phyloP scores from a whole-genome alignment of 495 filamentous ascomycete species.

The Hyaloscypha bicolor region DNA sequence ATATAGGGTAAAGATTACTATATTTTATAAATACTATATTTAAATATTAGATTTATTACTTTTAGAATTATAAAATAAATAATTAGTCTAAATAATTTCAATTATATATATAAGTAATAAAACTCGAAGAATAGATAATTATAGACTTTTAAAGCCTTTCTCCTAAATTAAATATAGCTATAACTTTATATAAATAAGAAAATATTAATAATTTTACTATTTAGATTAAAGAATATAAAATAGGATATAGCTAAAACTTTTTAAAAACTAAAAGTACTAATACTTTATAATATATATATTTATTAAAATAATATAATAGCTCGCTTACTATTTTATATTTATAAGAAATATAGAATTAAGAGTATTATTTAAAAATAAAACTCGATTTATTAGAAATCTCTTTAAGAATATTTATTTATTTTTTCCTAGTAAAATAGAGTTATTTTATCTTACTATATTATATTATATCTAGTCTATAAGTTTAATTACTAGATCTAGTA shows the following conservation, averaged over 20 bases:
- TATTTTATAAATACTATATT: too few relatives aligned
- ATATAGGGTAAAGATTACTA: too few relatives aligned
- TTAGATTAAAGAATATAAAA: conserved; percentile 1
- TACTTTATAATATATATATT: not conserved
- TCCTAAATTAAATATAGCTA: too few relatives aligned
- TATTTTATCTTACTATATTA: conserved; percentile 7
- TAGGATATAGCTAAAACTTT: conserved; percentile 2
- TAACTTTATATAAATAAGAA: too few relatives aligned
- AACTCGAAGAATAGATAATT: too few relatives aligned
- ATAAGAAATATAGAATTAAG: conserved; percentile 5
- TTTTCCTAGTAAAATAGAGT: not conserved
- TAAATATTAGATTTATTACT: too few relatives aligned
- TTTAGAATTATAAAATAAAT: too few relatives aligned
- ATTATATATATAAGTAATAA: too few relatives aligned
- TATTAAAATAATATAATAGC: not conserved
- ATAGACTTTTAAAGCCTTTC: too few relatives aligned
- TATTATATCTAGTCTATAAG: not conserved
- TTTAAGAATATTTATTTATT: not conserved
- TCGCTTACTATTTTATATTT: conserved; percentile 1
- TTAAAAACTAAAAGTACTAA: conserved; percentile 1
- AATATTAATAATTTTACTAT: too few relatives aligned
- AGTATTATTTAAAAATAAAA: conserved; percentile 8
- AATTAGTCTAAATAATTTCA: too few relatives aligned
- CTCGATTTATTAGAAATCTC: conserved; percentile 6
- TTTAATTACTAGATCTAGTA: conserved; percentile 6